Evolutionary conservation across 768 basidiomycete species (phyloP).

Genomic region (Hortiboletus campestris): DNA sequence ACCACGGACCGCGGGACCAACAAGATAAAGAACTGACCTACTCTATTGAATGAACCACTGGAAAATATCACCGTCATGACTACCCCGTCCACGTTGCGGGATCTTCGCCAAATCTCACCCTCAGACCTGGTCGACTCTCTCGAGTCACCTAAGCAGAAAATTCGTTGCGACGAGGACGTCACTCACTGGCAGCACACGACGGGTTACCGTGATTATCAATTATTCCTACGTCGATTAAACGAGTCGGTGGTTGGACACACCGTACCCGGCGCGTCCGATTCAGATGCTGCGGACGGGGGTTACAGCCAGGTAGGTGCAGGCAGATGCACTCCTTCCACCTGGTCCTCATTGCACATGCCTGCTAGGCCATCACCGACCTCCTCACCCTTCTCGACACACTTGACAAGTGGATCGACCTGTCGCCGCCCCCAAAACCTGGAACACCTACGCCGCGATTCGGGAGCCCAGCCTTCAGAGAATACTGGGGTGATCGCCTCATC

Average conservation of each 20-base stretch:
- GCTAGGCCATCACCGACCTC: conserved; percentile 46
- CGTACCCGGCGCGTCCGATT: conserved; percentile 40
- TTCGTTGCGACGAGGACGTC: conserved; percentile 72
- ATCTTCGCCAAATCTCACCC: conserved; percentile 33
- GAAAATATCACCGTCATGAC: conserved; percentile 9
- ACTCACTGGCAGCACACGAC: conserved; percentile 65
- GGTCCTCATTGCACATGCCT: not conserved
- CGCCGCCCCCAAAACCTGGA: conserved; percentile 63
- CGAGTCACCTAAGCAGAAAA: conserved; percentile 48
- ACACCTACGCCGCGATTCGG: conserved; percentile 76
- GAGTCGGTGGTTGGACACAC: conserved; percentile 70
- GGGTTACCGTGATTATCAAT: conserved; percentile 70
- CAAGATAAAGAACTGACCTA: not conserved
- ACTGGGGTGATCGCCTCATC: conserved; percentile 75
- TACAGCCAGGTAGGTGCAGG: conserved; percentile 20
- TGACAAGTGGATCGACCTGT: conserved; percentile 74
- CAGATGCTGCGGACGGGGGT: not conserved
- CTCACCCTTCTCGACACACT: conserved; percentile 63
- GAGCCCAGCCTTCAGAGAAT: conserved; percentile 81
- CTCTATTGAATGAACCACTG: not conserved
- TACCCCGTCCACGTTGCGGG: conserved; percentile 15
- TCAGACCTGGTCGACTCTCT: conserved; percentile 15
- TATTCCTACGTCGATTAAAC: conserved; percentile 75
- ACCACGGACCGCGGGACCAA: not conserved
- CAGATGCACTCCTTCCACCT: not conserved